Evolutionary conservation across 2,329 filamentous ascomycete species (phyloP), one percentile per base, ranked within the genome.

Genomic region (Cladophialophora yegresii): DNA sequence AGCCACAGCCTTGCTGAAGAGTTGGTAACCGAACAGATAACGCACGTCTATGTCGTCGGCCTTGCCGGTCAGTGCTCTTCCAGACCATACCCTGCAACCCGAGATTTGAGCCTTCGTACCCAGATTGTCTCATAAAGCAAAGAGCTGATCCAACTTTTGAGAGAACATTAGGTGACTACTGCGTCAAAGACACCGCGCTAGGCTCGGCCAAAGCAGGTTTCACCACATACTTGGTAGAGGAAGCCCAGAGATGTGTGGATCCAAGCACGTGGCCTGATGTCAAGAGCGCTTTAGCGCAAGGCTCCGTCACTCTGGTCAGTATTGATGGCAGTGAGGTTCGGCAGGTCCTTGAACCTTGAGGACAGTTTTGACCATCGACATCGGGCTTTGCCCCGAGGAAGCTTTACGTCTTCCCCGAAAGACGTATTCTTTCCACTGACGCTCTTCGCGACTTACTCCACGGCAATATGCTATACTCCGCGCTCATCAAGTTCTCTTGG

Each of bases 11-110:
- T 98, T 28, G 83, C 82, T 1, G 78, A 73, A 0, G 73, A 81
- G 54, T 75, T 99, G 70, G 82, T 76, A 58, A 80, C 80, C 2
- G 79, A 79, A 16, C 80, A 78, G 0, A 80, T 96, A 30, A 92
- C 90, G 5, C 85, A 96, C 75, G 90, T 97, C 5, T 97, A 88
- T 75, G 85, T 95, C 23, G 92, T 91, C 1, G 95, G 95, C 0
- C 75, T 99, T 61, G 93, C 95, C 3, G 88, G 87, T 43, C 36
- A 43, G 36, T 43, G 13, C 36, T 43, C 6, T 7, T 43, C n/a
- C 1, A 20, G 16, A 20, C n/a, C 3, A 43, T 43, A 43, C 36
- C 16, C 8, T 43, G 16, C 36, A 4, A 7, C 33, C 33, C 33
- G 13, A 40, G 6, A 16, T 4, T 12, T 12, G 10, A 33, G 32